Base-by-base conservation (phyloP, 345 rosid species). In the Populus pruinosa region DNA sequence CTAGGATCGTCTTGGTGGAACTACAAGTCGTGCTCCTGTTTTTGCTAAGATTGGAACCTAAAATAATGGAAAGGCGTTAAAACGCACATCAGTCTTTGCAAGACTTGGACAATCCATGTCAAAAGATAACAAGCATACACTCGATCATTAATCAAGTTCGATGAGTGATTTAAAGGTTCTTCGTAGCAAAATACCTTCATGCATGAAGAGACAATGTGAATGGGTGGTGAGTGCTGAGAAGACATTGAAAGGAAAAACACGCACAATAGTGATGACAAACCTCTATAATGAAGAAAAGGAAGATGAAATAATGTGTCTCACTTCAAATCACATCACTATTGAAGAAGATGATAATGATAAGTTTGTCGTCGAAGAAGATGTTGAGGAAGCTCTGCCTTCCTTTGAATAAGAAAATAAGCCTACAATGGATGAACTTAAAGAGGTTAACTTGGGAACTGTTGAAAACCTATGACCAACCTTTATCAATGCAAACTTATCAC, bases 371-470 rank as follows among this genome's bases (percentile, higher is more conserved):
- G 8, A 18, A 9, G 49, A 65, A 39, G 31, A 61, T 61, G 63
- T 47, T 5, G 56, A 76, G 13, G 39, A 76, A n/a, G 65, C 65
- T 67, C 50, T 38, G 0, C n/a, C 39, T 18, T 16, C 21, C 11
- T 12, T 76, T 5, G 55, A 76, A 27, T 72, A 16, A 47, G 38
- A 49, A 6, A 27, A 38, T 8, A 25, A 76, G 18, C 31, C 73
- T 21, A 76, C 27, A 23, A 14, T 76, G 2, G 73, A 76, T 16
- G 67, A 68, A 16, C 27, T 76, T 2, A 76, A 69, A 16, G 73
- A 76, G 56, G 53, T 76, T 25, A 35, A 69, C 53, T 33, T 76
- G 0, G 67, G 66, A 5, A 66, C 36, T 12, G 8, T 5, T 7
- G 53, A 66, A 17, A 20, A 76, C n/a, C 55, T 31, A 12, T 4